These are phyloP conservation scores for Neopestalotiopsis sp. DNA, from an alignment of 2,329 filamentous ascomycete genomes.

Conservation along the genomic window DNA sequence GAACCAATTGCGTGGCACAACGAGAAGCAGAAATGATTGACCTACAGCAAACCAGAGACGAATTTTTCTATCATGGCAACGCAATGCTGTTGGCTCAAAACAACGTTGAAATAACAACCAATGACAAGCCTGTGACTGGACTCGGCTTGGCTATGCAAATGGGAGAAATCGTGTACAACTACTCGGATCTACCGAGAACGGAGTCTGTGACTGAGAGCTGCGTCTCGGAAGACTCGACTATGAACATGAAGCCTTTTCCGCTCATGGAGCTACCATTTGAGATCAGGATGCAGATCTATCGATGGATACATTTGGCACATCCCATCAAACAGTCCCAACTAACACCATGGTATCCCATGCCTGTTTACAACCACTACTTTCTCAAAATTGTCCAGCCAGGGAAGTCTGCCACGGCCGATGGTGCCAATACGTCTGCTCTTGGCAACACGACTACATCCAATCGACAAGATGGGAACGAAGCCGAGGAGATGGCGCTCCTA, in stretches of 20 bases:
- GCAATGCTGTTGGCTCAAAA: background rate
- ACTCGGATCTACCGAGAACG: background rate
- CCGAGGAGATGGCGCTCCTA: constrained; percentile 27
- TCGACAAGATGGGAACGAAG: background rate
- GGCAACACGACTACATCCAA: background rate
- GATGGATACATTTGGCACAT: constrained; percentile 44
- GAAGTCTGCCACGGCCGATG: background rate
- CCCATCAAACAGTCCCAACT: constrained; percentile 45
- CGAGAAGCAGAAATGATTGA: background rate
- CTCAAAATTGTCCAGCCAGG: constrained; percentile 27
- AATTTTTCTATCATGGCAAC: background rate
- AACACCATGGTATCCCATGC: constrained; percentile 46
- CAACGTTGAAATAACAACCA: background rate
- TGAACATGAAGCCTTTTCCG: constrained; percentile 21
- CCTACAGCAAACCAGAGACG: background rate
- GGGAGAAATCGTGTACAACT: constrained; percentile 3
- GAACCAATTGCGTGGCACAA: background rate
- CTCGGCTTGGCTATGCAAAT: constrained; percentile 4
- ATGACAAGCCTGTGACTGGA: background rate
- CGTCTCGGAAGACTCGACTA: background rate
- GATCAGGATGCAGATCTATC: constrained; percentile 53
- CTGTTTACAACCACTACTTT: constrained; percentile 38
- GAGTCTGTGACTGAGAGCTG: background rate
- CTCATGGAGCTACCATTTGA: constrained; percentile 49
- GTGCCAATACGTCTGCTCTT: background rate